Base-by-base conservation (phyloP, 139 green algal species). In the Closterium sp. region DNA sequence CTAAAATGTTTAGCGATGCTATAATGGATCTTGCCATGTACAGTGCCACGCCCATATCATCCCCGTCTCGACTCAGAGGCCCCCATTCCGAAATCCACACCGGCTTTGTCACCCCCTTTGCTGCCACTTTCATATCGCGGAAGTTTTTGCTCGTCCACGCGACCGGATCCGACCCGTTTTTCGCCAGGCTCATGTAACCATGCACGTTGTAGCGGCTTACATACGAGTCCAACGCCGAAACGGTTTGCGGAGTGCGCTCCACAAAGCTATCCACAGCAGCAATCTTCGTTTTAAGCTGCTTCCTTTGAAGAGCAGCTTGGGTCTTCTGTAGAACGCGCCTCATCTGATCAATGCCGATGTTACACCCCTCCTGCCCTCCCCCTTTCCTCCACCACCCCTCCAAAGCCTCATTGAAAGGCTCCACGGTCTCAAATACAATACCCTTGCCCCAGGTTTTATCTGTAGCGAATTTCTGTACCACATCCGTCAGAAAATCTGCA, bases 311-410 rank as follows among this genome's bases (percentile, higher is more conserved):
- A 25, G 5, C n/a, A n/a, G 23, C 38, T 1, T 83, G n/a, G 35
- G 89, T 35, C 86, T 86, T 86, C 84, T 33, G 23, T 30, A 95
- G 34, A 33, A 95, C 90, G 21, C 64, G 85, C 34, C 85, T 69
- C 88, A 94, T 93, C 1, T 84, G 35, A 0, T 33, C 31, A 19
- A 85, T 4, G 16, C 83, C 34, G 76, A 94, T 94, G 84, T 93
- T 93, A 76, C 93, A 95, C 10, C 93, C 93, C 87, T 95, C 93
- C 87, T 95, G 93, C 76, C 89, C 90, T 84, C 91, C 93, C 33
- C 91, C 91, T 16, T 36, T 33, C 55, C 87, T 87, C 93, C 93
- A 95, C 28, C 43, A 91, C 3, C 32, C 84, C 10, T 91, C 86
- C 33, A 33, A 21, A 31, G 93, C 88, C 85, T 95, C 93, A 34